phyloP scores from a whole-genome alignment of 768 basidiomycete species.

The Lentinula detonsa region DNA sequence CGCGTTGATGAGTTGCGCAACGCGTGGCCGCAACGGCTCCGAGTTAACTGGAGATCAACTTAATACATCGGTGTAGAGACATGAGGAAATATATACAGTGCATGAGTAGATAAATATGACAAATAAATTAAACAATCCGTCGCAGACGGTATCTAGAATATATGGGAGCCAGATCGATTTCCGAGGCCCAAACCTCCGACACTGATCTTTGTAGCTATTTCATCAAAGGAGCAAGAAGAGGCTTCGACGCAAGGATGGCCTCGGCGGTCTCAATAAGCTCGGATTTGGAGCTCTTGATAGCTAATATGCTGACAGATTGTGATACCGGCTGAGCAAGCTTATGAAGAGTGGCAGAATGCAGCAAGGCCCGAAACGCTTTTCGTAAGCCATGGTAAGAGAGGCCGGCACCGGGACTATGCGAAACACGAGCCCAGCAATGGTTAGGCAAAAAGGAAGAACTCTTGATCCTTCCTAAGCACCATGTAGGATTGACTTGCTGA shows the following conservation, averaged over 20 bases:
- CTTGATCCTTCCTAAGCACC: constrained; percentile 40
- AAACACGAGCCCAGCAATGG: constrained; percentile 46
- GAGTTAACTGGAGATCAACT: too few species aligned
- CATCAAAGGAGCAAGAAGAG: constrained; percentile 1
- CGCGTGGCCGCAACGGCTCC: too few species aligned
- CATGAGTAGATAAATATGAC: neutral
- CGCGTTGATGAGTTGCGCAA: neutral
- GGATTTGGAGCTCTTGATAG: constrained; percentile 23
- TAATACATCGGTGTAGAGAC: too few species aligned
- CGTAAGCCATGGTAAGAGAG: neutral
- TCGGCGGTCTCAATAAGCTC: constrained; percentile 8
- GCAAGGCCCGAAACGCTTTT: constrained; percentile 1
- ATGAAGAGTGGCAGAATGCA: neutral
- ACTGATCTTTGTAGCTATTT: neutral
- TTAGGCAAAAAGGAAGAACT: constrained; percentile 27
- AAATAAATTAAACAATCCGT: neutral
- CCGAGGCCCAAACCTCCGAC: neutral
- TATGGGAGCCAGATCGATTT: neutral
- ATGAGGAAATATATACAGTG: neutral
- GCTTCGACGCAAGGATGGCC: neutral
- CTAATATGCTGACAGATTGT: constrained; percentile 16
- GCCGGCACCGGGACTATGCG: constrained; percentile 13
- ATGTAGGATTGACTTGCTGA: constrained; percentile 49
- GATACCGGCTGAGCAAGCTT: constrained; percentile 12
- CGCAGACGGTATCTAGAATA: neutral